Conservation (phyloP, 2,329 filamentous ascomycete species). For the Coniochaeta sp. region DNA sequence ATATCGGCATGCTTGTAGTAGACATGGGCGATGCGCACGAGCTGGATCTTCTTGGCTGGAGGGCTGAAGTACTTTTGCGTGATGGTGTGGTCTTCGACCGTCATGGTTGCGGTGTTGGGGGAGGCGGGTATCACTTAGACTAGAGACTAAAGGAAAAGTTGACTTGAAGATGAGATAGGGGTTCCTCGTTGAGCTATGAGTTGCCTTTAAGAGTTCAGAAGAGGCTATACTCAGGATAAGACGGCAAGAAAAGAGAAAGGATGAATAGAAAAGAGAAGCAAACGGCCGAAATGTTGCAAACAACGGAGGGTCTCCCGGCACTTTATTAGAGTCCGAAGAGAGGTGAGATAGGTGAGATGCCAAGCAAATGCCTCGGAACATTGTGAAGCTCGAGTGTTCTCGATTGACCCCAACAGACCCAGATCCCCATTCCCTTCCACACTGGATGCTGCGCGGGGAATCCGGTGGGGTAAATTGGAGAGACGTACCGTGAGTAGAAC, state of each 20-base stretch:
- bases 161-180: neutral
- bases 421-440: too few relatives aligned
- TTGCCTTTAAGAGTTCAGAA: neutral
- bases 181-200: neutral
- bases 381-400: neutral
- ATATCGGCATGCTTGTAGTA: slow-evolving; percentile 41
- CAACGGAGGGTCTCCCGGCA: neutral
- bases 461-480: slow-evolving; percentile 2
- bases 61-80: neutral
- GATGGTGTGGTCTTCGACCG: slow-evolving; percentile 12
- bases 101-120: slow-evolving; percentile 10
- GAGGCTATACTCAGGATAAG: neutral
- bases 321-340: neutral
- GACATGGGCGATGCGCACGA: slow-evolving; percentile 34
- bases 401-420: neutral
- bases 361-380: neutral
- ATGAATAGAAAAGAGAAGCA: neutral
- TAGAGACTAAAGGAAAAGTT: too few relatives aligned
- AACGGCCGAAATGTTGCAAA: neutral
- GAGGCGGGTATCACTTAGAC: neutral
- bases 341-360: slow-evolving; percentile 1
- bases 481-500: too few relatives aligned
- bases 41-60: slow-evolving; percentile 23
- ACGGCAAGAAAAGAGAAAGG: neutral
- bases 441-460: slow-evolving; percentile 4